phyloP scores from a whole-genome alignment of 2,329 filamentous ascomycete species.

The Orbilia brochopaga region DNA sequence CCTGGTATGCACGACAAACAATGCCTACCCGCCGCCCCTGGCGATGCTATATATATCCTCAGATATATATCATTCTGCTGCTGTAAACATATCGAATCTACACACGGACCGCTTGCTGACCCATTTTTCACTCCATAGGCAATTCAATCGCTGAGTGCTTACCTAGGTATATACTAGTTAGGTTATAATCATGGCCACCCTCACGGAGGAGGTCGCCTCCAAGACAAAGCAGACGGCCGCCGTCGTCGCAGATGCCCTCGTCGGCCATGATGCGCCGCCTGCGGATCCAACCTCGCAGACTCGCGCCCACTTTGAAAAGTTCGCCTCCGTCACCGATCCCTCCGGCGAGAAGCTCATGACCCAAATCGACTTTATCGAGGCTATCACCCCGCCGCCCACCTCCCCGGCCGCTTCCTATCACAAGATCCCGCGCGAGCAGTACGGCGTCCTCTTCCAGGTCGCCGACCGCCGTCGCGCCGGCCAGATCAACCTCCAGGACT shows the following conservation, averaged over 20 bases:
- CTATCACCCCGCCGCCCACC: slow-evolving; percentile 82
- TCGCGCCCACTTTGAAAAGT: slow-evolving; percentile 74
- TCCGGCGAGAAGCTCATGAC: slow-evolving; percentile 80
- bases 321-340: slow-evolving; percentile 74
- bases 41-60: no score
- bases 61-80: no score
- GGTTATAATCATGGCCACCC: slow-evolving; percentile 29
- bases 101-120: background rate
- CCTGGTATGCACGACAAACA: slow-evolving; percentile 7
- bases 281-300: slow-evolving; percentile 64
- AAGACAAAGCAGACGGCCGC: slow-evolving; percentile 47
- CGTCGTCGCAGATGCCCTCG: slow-evolving; percentile 32
- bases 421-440: slow-evolving; percentile 97
- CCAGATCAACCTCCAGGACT: slow-evolving; percentile 79
- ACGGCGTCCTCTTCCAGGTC: slow-evolving; percentile 87
- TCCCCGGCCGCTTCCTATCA: slow-evolving; percentile 71
- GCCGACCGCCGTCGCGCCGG: slow-evolving; percentile 80
- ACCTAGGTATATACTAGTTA: slow-evolving; percentile 4
- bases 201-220: slow-evolving; percentile 30
- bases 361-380: slow-evolving; percentile 85
- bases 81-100: background rate
- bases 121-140: background rate
- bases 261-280: slow-evolving; percentile 37
- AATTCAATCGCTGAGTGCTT: background rate
- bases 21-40: background rate